phyloP scores from a whole-genome alignment of 164 flowering plant genomes.

The Vitis amurensis region DNA sequence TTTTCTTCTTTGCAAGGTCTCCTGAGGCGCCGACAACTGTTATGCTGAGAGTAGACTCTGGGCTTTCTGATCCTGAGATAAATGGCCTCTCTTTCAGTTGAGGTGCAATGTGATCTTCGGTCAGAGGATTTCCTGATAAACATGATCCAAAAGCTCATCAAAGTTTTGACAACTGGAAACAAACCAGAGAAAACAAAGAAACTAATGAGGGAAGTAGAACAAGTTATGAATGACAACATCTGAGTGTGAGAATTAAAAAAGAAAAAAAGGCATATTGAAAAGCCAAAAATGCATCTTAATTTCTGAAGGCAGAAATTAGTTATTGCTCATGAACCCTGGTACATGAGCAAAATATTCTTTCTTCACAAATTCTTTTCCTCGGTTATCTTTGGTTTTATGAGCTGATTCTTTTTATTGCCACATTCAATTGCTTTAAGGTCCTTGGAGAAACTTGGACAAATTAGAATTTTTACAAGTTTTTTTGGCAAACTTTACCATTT shows the following conservation, averaged over 20 bases:
- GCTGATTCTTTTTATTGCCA: neutral
- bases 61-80: slow-evolving; percentile 19
- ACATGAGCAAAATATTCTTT: neutral
- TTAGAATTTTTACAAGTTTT: no score
- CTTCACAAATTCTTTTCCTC: neutral
- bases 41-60: slow-evolving; percentile 55
- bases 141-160: slow-evolving; percentile 20
- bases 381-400: neutral
- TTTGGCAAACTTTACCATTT: neutral
- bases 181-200: neutral
- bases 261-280: neutral
- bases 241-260: neutral
- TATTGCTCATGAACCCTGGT: no score
- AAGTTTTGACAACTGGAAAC: slow-evolving; percentile 3
- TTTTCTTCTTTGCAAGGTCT: slow-evolving; percentile 87
- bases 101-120: slow-evolving; percentile 26
- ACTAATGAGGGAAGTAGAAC: neutral
- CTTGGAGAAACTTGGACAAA: no score
- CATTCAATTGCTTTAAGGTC: neutral
- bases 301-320: neutral
- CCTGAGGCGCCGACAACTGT: slow-evolving; percentile 94
- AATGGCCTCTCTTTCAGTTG: slow-evolving; percentile 22
- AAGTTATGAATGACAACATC: neutral
- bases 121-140: slow-evolving; percentile 33
- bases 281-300: neutral